These are phyloP conservation scores for Pythium vanterpoolii DNA, from an alignment of 352 stramenopile species.

Conservation along the genomic window DNA sequence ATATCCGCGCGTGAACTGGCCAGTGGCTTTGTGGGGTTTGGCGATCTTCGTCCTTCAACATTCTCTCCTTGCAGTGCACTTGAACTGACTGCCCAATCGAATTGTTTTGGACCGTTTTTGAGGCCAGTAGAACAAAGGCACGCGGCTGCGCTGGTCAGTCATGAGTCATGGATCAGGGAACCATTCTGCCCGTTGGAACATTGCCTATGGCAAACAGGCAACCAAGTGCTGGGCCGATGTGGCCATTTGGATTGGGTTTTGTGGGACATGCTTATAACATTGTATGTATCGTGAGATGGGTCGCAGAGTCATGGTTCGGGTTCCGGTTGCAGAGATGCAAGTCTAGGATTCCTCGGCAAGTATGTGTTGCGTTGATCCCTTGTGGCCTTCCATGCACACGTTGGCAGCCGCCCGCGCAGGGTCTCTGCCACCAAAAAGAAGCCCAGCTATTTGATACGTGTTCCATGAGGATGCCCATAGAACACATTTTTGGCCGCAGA, in stretches of 20 bases:
- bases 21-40: conserved; percentile 8
- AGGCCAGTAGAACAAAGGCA: conserved; percentile 2
- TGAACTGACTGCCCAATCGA: conserved; percentile 19
- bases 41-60: conserved; percentile 24
- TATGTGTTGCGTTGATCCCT: conserved; percentile 1
- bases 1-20: conserved; percentile 12
- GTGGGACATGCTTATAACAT: conserved; percentile 18
- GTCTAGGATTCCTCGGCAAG: neutral
- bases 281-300: conserved; percentile 16
- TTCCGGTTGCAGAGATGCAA: conserved; percentile 16
- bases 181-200: neutral
- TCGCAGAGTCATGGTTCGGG: conserved; percentile 13
- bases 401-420: too few species aligned
- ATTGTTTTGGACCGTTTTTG: conserved; percentile 15
- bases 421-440: too few species aligned
- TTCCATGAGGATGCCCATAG: too few species aligned
- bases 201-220: neutral
- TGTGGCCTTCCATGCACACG: conserved; percentile 1
- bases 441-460: too few species aligned
- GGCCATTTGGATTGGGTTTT: neutral
- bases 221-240: too few species aligned
- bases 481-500: too few species aligned
- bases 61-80: conserved; percentile 2
- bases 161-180: neutral
- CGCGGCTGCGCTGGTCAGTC: conserved; percentile 15